These are phyloP conservation scores for Albifimbria verrucaria DNA, from an alignment of 2,329 filamentous ascomycete species.

Conservation along the genomic window DNA sequence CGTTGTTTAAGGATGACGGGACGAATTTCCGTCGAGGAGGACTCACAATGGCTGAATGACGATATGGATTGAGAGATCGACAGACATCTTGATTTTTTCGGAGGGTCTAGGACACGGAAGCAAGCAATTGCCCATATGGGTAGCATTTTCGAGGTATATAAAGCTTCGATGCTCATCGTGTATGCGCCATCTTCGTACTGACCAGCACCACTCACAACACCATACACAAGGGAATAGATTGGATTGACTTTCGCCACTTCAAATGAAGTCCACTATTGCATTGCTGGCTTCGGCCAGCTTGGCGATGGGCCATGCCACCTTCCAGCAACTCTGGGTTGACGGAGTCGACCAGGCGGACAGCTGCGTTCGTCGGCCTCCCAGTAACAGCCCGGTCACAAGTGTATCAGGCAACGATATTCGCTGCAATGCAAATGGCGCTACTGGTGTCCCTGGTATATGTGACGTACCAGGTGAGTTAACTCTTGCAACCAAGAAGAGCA, in stretches of 20 bases:
- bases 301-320: constrained; percentile 1
- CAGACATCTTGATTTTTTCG: neutral
- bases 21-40: neutral
- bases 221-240: neutral
- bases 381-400: neutral
- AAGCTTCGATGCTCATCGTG: neutral
- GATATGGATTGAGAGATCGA: neutral
- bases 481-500: neutral
- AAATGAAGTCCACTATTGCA: constrained; percentile 1
- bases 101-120: too few species aligned
- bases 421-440: constrained; percentile 1
- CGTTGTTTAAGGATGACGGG: neutral
- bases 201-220: neutral
- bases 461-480: neutral
- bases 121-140: neutral
- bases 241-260: neutral
- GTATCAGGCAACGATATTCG: neutral
- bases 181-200: neutral
- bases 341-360: constrained; percentile 1
- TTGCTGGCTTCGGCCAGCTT: neutral
- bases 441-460: constrained; percentile 1
- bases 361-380: constrained; percentile 1
- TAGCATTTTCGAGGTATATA: neutral
- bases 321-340: constrained; percentile 3
- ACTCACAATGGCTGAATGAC: neutral